Conservation (phyloP, 2,329 filamentous ascomycete species). For the Penicillium occitanis region DNA sequence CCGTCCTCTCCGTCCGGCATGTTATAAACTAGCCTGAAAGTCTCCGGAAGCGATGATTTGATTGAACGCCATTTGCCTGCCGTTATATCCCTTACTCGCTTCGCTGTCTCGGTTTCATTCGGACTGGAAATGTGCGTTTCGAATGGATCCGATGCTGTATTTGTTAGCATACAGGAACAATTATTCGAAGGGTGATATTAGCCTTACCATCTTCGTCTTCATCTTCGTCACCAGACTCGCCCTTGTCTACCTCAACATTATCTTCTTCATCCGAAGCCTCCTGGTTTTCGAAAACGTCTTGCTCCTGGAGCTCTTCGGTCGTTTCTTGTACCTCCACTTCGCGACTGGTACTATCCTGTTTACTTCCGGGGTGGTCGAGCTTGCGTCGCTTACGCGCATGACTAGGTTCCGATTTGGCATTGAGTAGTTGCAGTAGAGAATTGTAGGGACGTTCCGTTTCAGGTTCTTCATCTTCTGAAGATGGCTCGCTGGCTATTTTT, state of each 20-base stretch:
- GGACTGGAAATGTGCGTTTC: constrained; percentile 74
- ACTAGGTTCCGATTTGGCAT: constrained; percentile 41
- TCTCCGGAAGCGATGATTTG: constrained; percentile 38
- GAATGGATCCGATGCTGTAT: constrained; percentile 64
- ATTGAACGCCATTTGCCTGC: constrained; percentile 51
- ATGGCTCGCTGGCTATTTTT: constrained; percentile 30
- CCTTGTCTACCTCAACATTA: constrained; percentile 29
- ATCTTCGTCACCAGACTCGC: constrained; percentile 41
- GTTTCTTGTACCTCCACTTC: constrained; percentile 31
- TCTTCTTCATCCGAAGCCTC: constrained; percentile 49
- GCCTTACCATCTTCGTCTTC: constrained; percentile 31
- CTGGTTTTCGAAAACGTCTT: constrained; percentile 49
- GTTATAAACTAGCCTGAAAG: constrained; percentile 33
- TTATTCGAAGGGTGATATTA: background rate
- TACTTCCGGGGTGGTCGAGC: constrained; percentile 40
- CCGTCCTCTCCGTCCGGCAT: constrained; percentile 32
- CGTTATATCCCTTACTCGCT: constrained; percentile 49
- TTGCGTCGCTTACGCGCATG: constrained; percentile 54
- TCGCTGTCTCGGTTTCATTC: constrained; percentile 60
- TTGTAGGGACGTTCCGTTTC: constrained; percentile 52
- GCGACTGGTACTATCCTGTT: constrained; percentile 28
- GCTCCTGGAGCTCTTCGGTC: constrained; percentile 37
- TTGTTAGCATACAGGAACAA: constrained; percentile 31
- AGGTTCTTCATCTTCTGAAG: constrained; percentile 48
- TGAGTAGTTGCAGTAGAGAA: constrained; percentile 57